Evolutionary conservation across 192 early-diverging fungal species (phyloP), one percentile per base, ranked within the genome.

Genomic region (Linnemannia elongata): DNA sequence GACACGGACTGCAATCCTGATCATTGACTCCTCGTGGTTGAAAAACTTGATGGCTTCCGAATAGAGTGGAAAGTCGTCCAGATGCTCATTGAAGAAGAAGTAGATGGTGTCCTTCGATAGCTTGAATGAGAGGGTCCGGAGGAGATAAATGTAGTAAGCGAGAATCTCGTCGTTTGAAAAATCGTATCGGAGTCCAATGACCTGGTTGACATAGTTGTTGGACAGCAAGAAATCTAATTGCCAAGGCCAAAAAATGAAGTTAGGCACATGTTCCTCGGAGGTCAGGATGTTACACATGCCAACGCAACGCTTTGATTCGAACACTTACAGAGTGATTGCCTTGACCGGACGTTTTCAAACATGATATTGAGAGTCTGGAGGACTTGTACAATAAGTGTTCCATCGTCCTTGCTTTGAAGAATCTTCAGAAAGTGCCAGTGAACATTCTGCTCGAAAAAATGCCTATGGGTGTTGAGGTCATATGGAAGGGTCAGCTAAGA

Each of bases 121-220:
- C 73, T 93, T 92, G 69, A 94, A 88, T 27, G 93, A 94, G 55
- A 96, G 85, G 24, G 94, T 94, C 75, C 95, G 94, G 76, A 96
- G 90, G 13, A 96, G 91, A 15, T 93, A 92, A 63, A 94, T 92
- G 81, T 93, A 96, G 77, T 94, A 94, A 0, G 90, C 89, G 75
- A 95, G 86, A 39, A 93, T 91, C 78, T 96, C 95, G 27, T 94
- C 94, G 84, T 92, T 94, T n/a, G 88, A 89, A 69, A 91, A 78
- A 75, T 95, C 92, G 30, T 93, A 88, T 6, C 91, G 89, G 35
- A 91, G 83, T 12, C 82, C 82, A 41, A 96, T 94, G 8, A 96
- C 88, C 66, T 90, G 74, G 81, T 96, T 96, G 72, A 96, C 93
- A 87, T 94, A 94, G 87, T 95, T 95, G 80, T 94, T 94, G 41